Conservation (phyloP, 2,329 filamentous ascomycete species). For the Calycina marina region DNA sequence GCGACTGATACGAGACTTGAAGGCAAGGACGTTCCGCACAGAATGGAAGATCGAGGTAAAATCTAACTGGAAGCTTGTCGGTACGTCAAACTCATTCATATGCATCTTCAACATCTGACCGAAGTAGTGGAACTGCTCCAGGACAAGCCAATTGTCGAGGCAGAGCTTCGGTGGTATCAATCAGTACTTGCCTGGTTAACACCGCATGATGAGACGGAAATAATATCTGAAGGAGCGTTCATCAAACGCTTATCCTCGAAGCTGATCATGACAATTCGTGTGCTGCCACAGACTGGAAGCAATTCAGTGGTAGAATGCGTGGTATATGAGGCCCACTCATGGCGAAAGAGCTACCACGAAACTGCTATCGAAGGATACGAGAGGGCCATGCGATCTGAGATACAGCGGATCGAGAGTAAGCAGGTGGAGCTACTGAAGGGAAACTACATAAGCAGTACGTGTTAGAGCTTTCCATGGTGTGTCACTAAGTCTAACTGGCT, state of each 20-base stretch:
- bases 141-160: not conserved
- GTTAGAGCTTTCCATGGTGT: not conserved
- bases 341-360: not conserved
- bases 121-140: not conserved
- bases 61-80: slow-evolving; percentile 20
- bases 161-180: too few relatives aligned
- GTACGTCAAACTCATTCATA: slow-evolving; percentile 5
- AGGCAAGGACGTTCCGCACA: slow-evolving; percentile 8
- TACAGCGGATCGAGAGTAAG: slow-evolving; percentile 2
- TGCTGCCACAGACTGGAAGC: slow-evolving; percentile 3
- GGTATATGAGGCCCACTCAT: slow-evolving; percentile 1
- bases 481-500: not conserved
- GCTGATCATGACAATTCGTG: slow-evolving; percentile 2
- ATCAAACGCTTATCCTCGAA: slow-evolving; percentile 1
- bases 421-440: not conserved
- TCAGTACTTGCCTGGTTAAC: not conserved
- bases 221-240: not conserved
- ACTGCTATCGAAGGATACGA: not conserved
- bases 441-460: not conserved
- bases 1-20: slow-evolving; percentile 5
- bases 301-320: slow-evolving; percentile 5
- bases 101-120: not conserved
- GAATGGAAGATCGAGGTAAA: slow-evolving; percentile 15
- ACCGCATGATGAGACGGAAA: not conserved
- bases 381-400: slow-evolving; percentile 1